Conservation (phyloP, 2,329 filamentous ascomycete species). For the Teratosphaeria nubilosa region DNA sequence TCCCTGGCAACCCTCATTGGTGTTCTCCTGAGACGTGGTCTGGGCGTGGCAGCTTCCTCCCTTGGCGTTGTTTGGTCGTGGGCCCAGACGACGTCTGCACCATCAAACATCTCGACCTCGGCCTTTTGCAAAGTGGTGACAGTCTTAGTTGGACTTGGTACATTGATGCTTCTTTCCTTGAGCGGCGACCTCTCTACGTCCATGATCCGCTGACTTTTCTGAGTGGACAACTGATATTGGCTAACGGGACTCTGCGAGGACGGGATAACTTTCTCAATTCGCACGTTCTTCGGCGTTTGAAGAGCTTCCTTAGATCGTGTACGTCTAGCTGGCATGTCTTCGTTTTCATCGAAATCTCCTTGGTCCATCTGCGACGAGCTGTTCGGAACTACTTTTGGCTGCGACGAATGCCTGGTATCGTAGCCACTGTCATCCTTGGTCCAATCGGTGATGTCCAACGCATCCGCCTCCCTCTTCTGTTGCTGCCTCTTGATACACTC, state of each 20-base stretch:
- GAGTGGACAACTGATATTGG: slow-evolving; percentile 7
- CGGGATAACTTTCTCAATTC: slow-evolving; percentile 7
- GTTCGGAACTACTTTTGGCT: neutral
- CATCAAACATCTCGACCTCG: neutral
- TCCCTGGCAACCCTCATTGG: neutral
- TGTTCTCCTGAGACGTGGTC: neutral
- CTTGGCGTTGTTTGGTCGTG: neutral
- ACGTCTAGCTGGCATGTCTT: neutral
- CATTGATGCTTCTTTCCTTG: slow-evolving; percentile 9
- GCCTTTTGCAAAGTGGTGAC: neutral
- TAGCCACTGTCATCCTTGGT: slow-evolving; percentile 1
- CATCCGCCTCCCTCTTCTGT: neutral
- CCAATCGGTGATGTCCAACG: neutral
- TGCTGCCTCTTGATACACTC: neutral
- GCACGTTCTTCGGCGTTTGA: slow-evolving; percentile 8
- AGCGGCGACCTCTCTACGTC: slow-evolving; percentile 7
- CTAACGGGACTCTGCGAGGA: slow-evolving; percentile 16
- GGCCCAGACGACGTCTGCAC: neutral
- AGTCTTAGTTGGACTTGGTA: neutral
- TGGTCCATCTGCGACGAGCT: neutral
- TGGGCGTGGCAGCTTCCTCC: neutral
- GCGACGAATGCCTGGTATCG: neutral
- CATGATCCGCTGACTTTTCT: neutral
- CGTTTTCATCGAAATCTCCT: neutral
- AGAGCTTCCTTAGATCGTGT: neutral